Conservation (phyloP, 345 rosid species). For the Rhizophora apiculata region DNA sequence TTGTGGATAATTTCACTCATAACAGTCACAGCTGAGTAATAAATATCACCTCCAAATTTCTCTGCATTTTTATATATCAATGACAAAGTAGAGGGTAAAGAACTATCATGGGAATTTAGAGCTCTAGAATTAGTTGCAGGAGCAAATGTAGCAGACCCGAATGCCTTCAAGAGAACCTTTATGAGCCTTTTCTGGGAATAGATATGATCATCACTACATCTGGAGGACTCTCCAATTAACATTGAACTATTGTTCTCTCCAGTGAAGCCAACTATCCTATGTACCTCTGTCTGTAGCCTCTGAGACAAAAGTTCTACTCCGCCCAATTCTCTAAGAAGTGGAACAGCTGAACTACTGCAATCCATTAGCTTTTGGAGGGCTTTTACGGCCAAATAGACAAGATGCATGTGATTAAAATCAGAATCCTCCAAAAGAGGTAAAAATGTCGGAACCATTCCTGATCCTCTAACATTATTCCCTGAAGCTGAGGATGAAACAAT, state of each 20-base stretch:
- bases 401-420: slow-evolving; percentile 78
- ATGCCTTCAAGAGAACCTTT: slow-evolving; percentile 88
- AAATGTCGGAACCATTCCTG: slow-evolving; percentile 94
- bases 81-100: slow-evolving; percentile 71
- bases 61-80: slow-evolving; percentile 63
- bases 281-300: slow-evolving; percentile 81
- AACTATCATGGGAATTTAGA: slow-evolving; percentile 65
- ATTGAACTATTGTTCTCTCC: slow-evolving; percentile 50
- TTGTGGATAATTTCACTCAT: slow-evolving; percentile 98
- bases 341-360: slow-evolving; percentile 86
- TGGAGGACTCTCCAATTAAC: slow-evolving; percentile 57
- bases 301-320: slow-evolving; percentile 93
- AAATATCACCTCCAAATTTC: slow-evolving; percentile 93
- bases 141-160: slow-evolving; percentile 88
- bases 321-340: slow-evolving; percentile 77
- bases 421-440: slow-evolving; percentile 87
- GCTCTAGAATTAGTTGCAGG: slow-evolving; percentile 67
- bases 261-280: slow-evolving; percentile 56
- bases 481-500: slow-evolving; percentile 92
- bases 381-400: slow-evolving; percentile 90
- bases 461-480: slow-evolving; percentile 88
- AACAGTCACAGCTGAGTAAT: slow-evolving; percentile 89
- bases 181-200: slow-evolving; percentile 81
- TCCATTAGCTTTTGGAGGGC: slow-evolving; percentile 94
- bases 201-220: slow-evolving; percentile 53